Conservation (phyloP, 208 protist genomes). For the Trypanosomatidae sp. region DNA sequence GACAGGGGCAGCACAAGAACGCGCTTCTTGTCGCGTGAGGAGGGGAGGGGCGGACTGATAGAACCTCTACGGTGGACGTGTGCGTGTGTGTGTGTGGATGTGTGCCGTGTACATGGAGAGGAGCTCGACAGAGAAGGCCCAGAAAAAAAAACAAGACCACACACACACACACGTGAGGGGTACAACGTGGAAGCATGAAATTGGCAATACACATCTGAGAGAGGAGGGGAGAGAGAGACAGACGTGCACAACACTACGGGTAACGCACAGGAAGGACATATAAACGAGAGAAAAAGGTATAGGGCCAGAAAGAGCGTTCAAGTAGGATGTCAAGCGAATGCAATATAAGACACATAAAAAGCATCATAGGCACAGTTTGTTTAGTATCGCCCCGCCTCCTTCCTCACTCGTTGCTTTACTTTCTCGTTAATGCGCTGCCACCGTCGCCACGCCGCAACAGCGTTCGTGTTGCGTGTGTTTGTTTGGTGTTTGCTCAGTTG, state of each 20-base stretch:
- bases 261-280: background rate
- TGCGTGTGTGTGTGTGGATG: background rate
- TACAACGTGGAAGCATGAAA: background rate
- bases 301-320: background rate
- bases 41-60: background rate
- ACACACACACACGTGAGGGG: background rate
- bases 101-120: background rate
- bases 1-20: background rate
- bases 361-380: background rate
- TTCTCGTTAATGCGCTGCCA: too few species aligned
- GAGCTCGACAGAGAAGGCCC: background rate
- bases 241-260: background rate
- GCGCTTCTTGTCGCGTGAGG: background rate
- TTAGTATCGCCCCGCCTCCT: too few species aligned
- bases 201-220: background rate
- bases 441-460: too few species aligned
- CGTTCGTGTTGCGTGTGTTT: too few species aligned
- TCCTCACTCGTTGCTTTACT: too few species aligned
- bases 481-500: too few species aligned
- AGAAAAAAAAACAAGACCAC: background rate
- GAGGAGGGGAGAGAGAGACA: background rate
- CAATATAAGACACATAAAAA: conserved; percentile 13
- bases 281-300: conserved; percentile 9
- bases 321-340: background rate
- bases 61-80: background rate